Evolutionary conservation across 805 yeast species (phyloP).

Genomic region (Barnettozyma californica): DNA sequence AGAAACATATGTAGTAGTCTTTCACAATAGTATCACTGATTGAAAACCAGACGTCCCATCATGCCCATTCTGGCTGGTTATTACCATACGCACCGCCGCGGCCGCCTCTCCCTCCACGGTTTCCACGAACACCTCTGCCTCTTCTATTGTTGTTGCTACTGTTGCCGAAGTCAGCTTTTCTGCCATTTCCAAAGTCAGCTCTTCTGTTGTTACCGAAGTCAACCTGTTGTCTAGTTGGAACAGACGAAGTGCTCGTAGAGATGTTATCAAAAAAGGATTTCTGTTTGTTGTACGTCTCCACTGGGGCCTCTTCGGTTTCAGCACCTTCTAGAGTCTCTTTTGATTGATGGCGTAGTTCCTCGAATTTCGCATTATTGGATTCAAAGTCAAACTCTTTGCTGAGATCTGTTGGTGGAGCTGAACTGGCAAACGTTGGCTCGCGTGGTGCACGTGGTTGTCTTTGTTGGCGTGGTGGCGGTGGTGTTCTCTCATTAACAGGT

Average conservation of each 20-base stretch:
- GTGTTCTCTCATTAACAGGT: conserved; percentile 1
- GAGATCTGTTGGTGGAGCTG: conserved; percentile 28
- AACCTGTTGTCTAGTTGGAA: conserved; percentile 19
- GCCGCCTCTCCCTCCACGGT: conserved; percentile 1
- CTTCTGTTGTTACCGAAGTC: conserved; percentile 1
- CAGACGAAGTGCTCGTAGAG: conserved; percentile 53
- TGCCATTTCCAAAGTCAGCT: conserved; percentile 2
- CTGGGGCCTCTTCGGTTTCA: conserved; percentile 12
- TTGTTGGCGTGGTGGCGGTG: neutral
- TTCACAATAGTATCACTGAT: too few species aligned
- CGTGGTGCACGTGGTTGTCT: conserved; percentile 5
- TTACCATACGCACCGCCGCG: neutral
- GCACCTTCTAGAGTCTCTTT: conserved; percentile 28
- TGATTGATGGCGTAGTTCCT: conserved; percentile 39
- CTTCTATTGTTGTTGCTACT: conserved; percentile 10
- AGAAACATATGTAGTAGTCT: neutral
- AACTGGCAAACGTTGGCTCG: neutral
- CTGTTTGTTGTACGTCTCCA: conserved; percentile 57
- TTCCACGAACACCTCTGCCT: conserved; percentile 13
- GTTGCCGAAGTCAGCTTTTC: conserved; percentile 10
- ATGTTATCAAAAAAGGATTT: conserved; percentile 87
- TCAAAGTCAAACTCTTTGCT: conserved; percentile 70
- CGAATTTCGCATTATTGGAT: conserved; percentile 66
- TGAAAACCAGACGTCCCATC: too few species aligned
- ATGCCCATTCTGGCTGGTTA: conserved; percentile 6